Conservation (phyloP, 2,329 filamentous ascomycete species). For the Cytospora leucostoma region DNA sequence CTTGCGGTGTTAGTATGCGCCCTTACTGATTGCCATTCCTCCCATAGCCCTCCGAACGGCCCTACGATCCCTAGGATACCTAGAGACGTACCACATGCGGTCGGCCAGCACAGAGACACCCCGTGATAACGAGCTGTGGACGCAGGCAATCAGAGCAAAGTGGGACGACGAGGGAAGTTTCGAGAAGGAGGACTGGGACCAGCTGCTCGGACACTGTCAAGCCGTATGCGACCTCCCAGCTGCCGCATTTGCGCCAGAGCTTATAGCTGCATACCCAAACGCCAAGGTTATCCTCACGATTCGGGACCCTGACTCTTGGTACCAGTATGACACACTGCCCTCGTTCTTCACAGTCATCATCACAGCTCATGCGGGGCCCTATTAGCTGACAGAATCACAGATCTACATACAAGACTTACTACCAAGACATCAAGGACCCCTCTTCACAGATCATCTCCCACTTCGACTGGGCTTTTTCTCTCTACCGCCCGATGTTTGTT, state of each 20-base stretch:
- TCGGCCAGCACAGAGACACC: conserved; percentile 26
- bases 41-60: conserved; percentile 22
- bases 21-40: neutral
- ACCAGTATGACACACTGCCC: conserved; percentile 34
- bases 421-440: conserved; percentile 22
- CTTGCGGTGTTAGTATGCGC: neutral
- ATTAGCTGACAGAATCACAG: conserved; percentile 20
- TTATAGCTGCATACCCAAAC: conserved; percentile 50
- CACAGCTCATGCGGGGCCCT: neutral
- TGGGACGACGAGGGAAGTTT: conserved; percentile 33
- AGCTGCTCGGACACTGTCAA: conserved; percentile 46
- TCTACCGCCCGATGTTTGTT: conserved; percentile 27
- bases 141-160: conserved; percentile 32
- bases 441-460: conserved; percentile 24
- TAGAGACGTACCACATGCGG: conserved; percentile 28
- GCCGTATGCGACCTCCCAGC: conserved; percentile 30
- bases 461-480: conserved; percentile 27
- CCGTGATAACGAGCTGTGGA: conserved; percentile 31
- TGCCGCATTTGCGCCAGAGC: conserved; percentile 42
- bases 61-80: conserved; percentile 24
- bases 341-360: conserved; percentile 18
- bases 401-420: conserved; percentile 24
- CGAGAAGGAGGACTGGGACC: conserved; percentile 47
- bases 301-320: conserved; percentile 45
- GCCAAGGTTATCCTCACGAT: conserved; percentile 50